phyloP scores from a whole-genome alignment of 176 grass and related monocot genomes.

The Triticum monococcum region DNA sequence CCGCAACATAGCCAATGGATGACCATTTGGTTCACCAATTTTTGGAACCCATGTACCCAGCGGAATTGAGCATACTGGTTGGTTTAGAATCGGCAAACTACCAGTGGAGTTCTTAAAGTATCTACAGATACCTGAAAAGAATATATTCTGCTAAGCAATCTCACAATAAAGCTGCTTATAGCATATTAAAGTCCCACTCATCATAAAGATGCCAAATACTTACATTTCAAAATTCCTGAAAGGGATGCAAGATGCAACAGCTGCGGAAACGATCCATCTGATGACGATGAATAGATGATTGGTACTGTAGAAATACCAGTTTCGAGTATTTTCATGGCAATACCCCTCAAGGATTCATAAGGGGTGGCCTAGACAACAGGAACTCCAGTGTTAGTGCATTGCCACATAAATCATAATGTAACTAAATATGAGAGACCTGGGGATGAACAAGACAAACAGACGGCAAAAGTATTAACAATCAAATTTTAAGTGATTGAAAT shows the following conservation, averaged over 20 bases:
- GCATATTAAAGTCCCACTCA: background rate
- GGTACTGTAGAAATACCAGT: constrained; percentile 81
- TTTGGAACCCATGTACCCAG: constrained; percentile 92
- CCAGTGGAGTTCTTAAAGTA: constrained; percentile 88
- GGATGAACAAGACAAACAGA: background rate
- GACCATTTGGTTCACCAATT: constrained; percentile 79
- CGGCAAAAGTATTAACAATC: background rate
- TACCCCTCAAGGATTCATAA: constrained; percentile 80
- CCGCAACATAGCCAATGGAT: constrained; percentile 70
- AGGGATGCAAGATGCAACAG: constrained; percentile 96
- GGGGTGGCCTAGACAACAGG: constrained; percentile 60
- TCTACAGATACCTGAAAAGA: constrained; percentile 81
- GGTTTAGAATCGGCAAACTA: constrained; percentile 82
- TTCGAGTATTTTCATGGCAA: constrained; percentile 85
- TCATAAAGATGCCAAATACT: constrained; percentile 14
- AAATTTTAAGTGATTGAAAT: background rate
- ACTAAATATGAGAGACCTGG: background rate
- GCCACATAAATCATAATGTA: constrained; percentile 11
- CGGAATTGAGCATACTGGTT: constrained; percentile 74
- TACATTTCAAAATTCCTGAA: constrained; percentile 98
- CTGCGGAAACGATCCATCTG: constrained; percentile 93
- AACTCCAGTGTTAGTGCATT: constrained; percentile 13
- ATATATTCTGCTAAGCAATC: background rate
- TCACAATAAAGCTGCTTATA: background rate
- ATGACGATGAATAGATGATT: constrained; percentile 66